A percentile compares a stretch with the other conserved stretches of the same genome.
phyloP scores from a whole-genome alignment of 768 basidiomycete species.

The Calocybe cyanea region DNA sequence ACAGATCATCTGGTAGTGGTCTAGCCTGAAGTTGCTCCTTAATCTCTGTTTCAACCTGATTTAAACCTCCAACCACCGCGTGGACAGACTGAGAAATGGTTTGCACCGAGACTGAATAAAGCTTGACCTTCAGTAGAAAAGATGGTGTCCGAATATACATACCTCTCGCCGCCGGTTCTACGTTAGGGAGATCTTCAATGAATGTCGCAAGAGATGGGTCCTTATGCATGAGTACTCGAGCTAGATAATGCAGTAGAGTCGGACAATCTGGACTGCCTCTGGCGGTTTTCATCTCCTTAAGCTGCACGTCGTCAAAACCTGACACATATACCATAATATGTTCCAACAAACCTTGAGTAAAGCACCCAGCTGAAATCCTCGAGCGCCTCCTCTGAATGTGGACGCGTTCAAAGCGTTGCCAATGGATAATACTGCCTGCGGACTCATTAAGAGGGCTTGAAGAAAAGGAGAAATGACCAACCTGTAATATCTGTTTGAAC shows the following conservation, averaged over 20 bases:
- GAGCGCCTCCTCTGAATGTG: constrained; percentile 79
- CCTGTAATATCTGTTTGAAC: constrained; percentile 72
- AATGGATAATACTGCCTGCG: constrained; percentile 64
- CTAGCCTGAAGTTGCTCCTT: constrained; percentile 29
- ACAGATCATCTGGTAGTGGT: constrained; percentile 49
- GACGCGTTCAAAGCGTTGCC: constrained; percentile 84
- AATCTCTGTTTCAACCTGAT: constrained; percentile 57
- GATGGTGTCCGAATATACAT: constrained; percentile 16
- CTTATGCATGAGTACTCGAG: constrained; percentile 61
- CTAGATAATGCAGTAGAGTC: constrained; percentile 90
- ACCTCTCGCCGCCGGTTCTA: constrained; percentile 85
- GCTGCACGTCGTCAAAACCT: constrained; percentile 32
- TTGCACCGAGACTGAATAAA: constrained; percentile 67
- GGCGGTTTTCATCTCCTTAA: constrained; percentile 80
- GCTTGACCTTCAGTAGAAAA: neutral
- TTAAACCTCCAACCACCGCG: constrained; percentile 51
- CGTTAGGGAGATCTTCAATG: constrained; percentile 73
- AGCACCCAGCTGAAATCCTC: constrained; percentile 81
- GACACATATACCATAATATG: constrained; percentile 6
- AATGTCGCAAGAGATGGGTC: constrained; percentile 68
- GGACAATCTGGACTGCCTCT: constrained; percentile 69
- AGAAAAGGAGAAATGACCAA: constrained; percentile 22
- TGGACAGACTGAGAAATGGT: constrained; percentile 58
- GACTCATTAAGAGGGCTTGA: neutral
- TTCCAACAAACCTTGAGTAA: constrained; percentile 62